Conservation (phyloP, 108 stramenopile genomes). For the Mediolabrus comicus region DNA sequence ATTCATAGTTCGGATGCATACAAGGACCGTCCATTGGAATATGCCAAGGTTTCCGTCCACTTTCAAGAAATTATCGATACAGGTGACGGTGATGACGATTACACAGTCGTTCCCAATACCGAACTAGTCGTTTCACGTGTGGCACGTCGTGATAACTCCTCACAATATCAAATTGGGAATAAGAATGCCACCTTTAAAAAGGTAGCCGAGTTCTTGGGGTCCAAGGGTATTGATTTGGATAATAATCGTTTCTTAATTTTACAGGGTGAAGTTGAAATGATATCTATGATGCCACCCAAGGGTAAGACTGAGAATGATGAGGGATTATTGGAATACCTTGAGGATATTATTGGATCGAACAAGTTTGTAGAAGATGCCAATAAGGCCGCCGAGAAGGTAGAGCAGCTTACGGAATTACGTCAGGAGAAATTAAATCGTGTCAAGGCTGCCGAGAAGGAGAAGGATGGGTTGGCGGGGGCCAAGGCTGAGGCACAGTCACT, state of each 20-base stretch:
- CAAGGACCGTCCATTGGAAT: conserved; percentile 60
- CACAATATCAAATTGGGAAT: conserved; percentile 89
- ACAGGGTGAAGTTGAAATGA: conserved; percentile 99
- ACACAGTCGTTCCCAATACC: conserved; percentile 74
- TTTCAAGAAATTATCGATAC: conserved; percentile 93
- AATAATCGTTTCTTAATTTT: conserved; percentile 99
- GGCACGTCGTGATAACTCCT: conserved; percentile 84
- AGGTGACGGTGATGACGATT: conserved; percentile 82
- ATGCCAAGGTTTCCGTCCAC: conserved; percentile 88
- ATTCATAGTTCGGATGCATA: conserved; percentile 90
- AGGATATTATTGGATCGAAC: conserved; percentile 98
- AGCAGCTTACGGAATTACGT: conserved; percentile 73
- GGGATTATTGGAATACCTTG: conserved; percentile 97
- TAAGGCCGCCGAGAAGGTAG: conserved; percentile 81
- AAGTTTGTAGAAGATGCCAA: conserved; percentile 90
- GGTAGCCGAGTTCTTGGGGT: conserved; percentile 78
- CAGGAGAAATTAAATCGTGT: conserved; percentile 95
- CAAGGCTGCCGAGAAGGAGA: conserved; percentile 96
- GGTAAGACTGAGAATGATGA: conserved; percentile 93
- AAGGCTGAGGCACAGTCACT: conserved; percentile 89
- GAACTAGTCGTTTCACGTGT: conserved; percentile 84
- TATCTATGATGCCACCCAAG: conserved; percentile 99
- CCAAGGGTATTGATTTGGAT: conserved; percentile 95
- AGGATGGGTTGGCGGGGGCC: conserved; percentile 84
- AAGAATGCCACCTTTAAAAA: conserved; percentile 87